phyloP scores from a whole-genome alignment of 768 basidiomycete species.

The Boletus pseudo-olivaceus region DNA sequence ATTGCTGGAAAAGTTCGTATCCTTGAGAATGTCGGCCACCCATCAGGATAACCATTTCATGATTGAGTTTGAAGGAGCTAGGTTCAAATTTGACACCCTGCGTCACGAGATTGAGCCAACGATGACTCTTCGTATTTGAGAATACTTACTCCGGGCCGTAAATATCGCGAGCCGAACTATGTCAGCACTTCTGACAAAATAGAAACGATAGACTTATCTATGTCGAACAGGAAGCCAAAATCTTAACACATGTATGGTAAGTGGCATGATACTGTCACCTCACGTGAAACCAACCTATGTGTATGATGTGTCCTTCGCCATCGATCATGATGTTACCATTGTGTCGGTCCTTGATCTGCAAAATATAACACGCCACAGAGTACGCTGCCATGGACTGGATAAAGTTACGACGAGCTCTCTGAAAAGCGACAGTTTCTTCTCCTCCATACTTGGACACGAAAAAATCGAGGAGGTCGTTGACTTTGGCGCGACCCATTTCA shows the following conservation, averaged over 20 bases:
- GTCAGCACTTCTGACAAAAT: slow-evolving; percentile 22
- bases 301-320: slow-evolving; percentile 93
- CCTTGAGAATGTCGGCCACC: slow-evolving; percentile 93
- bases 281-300: slow-evolving; percentile 67
- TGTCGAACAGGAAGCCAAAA: slow-evolving; percentile 96
- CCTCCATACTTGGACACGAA: slow-evolving; percentile 93
- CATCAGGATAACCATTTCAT: slow-evolving; percentile 98
- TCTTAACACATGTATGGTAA: slow-evolving; percentile 44
- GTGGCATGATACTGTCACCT: not conserved
- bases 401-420: slow-evolving; percentile 90
- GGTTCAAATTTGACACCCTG: slow-evolving; percentile 99
- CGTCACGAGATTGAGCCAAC: slow-evolving; percentile 8
- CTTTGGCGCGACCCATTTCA: slow-evolving; percentile 98
- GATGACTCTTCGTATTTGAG: not conserved
- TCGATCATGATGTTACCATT: slow-evolving; percentile 99
- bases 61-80: slow-evolving; percentile 95
- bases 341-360: slow-evolving; percentile 98
- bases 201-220: slow-evolving; percentile 70
- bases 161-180: slow-evolving; percentile 19
- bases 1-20: slow-evolving; percentile 88
- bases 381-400: slow-evolving; percentile 99
- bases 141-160: slow-evolving; percentile 59
- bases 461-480: slow-evolving; percentile 93
- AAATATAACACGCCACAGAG: slow-evolving; percentile 94
- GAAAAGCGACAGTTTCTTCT: slow-evolving; percentile 85